These are phyloP conservation scores for Tirmania nivea DNA, from an alignment of 495 filamentous ascomycete species.

Conservation along the genomic window DNA sequence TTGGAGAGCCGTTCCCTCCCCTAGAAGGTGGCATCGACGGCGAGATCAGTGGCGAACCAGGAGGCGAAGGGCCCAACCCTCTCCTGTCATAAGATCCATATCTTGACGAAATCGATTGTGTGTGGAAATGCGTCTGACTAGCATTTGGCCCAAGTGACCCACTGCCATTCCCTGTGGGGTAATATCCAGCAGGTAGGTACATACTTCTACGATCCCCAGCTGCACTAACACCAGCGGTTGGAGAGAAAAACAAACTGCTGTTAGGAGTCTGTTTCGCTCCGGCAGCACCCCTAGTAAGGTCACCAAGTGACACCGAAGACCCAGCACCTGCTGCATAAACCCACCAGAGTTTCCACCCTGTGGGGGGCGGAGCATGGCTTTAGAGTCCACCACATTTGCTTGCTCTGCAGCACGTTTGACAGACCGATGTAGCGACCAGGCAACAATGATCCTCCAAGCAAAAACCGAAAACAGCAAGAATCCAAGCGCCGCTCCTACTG, in stretches of 20 bases:
- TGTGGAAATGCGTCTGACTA: slow-evolving; percentile 33
- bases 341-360: slow-evolving; percentile 14
- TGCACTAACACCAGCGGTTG: slow-evolving; percentile 45
- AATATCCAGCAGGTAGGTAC: slow-evolving; percentile 85
- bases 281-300: slow-evolving; percentile 21
- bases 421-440: slow-evolving; percentile 78
- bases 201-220: slow-evolving; percentile 30
- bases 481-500: slow-evolving; percentile 68
- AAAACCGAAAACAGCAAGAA: slow-evolving; percentile 60
- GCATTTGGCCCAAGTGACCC: slow-evolving; percentile 28
- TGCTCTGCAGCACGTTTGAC: slow-evolving; percentile 56
- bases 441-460: slow-evolving; percentile 70
- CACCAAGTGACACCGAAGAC: slow-evolving; percentile 27
- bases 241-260: slow-evolving; percentile 74
- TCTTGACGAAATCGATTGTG: slow-evolving; percentile 26
- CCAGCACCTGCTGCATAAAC: slow-evolving; percentile 24
- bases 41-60: slow-evolving; percentile 42
- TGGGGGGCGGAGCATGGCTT: slow-evolving; percentile 8
- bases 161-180: slow-evolving; percentile 41
- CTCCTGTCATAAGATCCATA: slow-evolving; percentile 18
- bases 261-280: slow-evolving; percentile 13
- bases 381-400: slow-evolving; percentile 2
- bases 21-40: slow-evolving; percentile 23
- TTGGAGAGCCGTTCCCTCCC: slow-evolving; percentile 9
- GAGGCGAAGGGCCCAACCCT: slow-evolving; percentile 34